These are phyloP conservation scores for Diplodia mutila DNA, from an alignment of 2,329 filamentous ascomycete genomes.

Conservation along the genomic window DNA sequence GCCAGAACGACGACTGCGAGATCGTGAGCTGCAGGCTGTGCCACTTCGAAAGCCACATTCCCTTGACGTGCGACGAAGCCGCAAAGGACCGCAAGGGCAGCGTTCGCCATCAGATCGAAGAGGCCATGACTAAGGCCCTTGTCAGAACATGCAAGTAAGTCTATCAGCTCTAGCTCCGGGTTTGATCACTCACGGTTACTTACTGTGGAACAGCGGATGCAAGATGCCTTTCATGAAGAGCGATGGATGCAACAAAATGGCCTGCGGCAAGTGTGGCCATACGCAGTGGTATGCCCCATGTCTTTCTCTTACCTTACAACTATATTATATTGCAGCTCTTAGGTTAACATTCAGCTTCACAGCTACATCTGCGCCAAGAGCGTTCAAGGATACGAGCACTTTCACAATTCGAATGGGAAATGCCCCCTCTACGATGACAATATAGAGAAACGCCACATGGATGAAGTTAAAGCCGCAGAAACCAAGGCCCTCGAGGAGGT, in stretches of 20 bases:
- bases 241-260: conserved; percentile 82
- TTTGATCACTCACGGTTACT: neutral
- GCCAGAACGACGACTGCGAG: conserved; percentile 67
- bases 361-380: conserved; percentile 70
- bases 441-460: conserved; percentile 61
- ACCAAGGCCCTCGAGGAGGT: conserved; percentile 60
- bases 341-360: conserved; percentile 52
- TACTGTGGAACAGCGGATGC: conserved; percentile 50
- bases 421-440: conserved; percentile 65
- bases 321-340: neutral
- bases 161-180: neutral
- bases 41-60: conserved; percentile 69
- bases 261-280: conserved; percentile 63
- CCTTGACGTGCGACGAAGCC: conserved; percentile 69
- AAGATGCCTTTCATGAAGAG: conserved; percentile 79
- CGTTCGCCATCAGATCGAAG: conserved; percentile 71
- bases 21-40: conserved; percentile 62
- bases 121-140: conserved; percentile 80
- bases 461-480: conserved; percentile 67
- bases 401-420: conserved; percentile 59
- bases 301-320: neutral
- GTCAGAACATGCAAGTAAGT: conserved; percentile 71
- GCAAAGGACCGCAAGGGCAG: conserved; percentile 63
- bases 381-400: conserved; percentile 70
- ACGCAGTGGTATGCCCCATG: conserved; percentile 56